Evolutionary conservation across 768 basidiomycete species (phyloP).

Genomic region (Sporobolomyces pararoseus): DNA sequence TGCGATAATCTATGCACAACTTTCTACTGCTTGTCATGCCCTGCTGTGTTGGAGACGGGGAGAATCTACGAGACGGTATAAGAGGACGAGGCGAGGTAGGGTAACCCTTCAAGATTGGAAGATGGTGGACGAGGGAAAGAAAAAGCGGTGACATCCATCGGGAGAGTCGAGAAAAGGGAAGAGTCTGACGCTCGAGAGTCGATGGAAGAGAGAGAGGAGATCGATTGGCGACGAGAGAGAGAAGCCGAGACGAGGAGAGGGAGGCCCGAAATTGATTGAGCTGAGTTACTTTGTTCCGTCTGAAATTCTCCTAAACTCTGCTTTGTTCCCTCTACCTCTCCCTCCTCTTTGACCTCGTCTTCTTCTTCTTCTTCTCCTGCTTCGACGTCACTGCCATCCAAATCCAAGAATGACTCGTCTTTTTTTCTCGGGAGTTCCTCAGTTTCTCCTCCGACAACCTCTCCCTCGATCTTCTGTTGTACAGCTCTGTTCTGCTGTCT

Average conservation of each 20-base stretch:
- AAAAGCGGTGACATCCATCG: not conserved
- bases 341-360: not conserved
- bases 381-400: not conserved
- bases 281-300: not conserved
- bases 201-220: not conserved
- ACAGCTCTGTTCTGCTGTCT: not conserved
- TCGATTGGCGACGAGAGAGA: not conserved
- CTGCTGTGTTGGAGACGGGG: not conserved
- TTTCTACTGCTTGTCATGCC: too few relatives aligned
- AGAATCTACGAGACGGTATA: too few relatives aligned
- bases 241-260: not conserved
- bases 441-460: not conserved
- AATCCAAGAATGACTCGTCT: not conserved
- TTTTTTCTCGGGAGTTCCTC: not conserved
- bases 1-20: too few relatives aligned
- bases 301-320: too few relatives aligned
- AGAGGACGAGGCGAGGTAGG: not conserved
- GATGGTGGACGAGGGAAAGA: conserved; percentile 1
- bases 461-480: not conserved
- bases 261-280: not conserved
- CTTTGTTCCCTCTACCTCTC: not conserved
- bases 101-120: not conserved
- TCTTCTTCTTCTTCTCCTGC: not conserved
- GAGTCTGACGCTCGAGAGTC: not conserved
- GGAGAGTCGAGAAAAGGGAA: not conserved